A percentile compares a stretch with the other conserved stretches of the same genome.
Evolutionary conservation across 768 basidiomycete genomes (phyloP).

Genomic region (Austroboletus eburneus): DNA sequence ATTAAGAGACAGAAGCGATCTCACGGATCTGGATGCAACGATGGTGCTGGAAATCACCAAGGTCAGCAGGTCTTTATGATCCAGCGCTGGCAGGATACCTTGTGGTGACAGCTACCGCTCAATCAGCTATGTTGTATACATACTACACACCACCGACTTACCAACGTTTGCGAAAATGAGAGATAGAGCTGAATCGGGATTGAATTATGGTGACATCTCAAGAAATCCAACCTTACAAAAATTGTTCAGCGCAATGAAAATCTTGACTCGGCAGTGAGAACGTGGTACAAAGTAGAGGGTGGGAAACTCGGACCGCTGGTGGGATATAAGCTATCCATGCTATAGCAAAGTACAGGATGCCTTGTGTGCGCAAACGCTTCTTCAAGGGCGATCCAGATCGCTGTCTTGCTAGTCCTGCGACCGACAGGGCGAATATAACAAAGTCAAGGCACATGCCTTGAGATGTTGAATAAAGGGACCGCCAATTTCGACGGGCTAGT

Average conservation of each 20-base stretch:
- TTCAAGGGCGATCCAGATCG: slow-evolving; percentile 10
- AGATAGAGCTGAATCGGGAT: background rate
- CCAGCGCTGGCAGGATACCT: slow-evolving; percentile 1
- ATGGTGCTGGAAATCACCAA: slow-evolving; percentile 4
- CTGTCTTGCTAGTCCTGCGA: slow-evolving; percentile 12
- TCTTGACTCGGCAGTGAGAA: slow-evolving; percentile 5
- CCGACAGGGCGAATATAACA: slow-evolving; percentile 15
- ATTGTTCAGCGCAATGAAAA: background rate
- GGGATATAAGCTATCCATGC: slow-evolving; percentile 14
- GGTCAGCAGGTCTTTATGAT: background rate
- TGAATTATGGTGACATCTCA: background rate
- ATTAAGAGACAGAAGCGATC: slow-evolving; percentile 3
- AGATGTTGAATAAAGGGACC: background rate
- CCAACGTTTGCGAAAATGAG: background rate
- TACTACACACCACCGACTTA: background rate
- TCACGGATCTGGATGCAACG: slow-evolving; percentile 13
- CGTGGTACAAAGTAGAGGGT: background rate
- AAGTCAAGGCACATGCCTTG: slow-evolving; percentile 19
- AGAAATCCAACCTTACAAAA: slow-evolving; percentile 4
- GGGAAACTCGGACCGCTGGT: slow-evolving; percentile 1
- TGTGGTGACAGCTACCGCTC: slow-evolving; percentile 3
- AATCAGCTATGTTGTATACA: slow-evolving; percentile 1
- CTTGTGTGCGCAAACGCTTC: slow-evolving; percentile 17
- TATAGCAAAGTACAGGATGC: slow-evolving; percentile 12
- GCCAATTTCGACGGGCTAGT: background rate